A percentile compares a stretch with the other conserved stretches of the same genome.
These are phyloP conservation scores for Mollisia scopiformis DNA, from an alignment of 2,329 filamentous ascomycete species.

Conservation along the genomic window DNA sequence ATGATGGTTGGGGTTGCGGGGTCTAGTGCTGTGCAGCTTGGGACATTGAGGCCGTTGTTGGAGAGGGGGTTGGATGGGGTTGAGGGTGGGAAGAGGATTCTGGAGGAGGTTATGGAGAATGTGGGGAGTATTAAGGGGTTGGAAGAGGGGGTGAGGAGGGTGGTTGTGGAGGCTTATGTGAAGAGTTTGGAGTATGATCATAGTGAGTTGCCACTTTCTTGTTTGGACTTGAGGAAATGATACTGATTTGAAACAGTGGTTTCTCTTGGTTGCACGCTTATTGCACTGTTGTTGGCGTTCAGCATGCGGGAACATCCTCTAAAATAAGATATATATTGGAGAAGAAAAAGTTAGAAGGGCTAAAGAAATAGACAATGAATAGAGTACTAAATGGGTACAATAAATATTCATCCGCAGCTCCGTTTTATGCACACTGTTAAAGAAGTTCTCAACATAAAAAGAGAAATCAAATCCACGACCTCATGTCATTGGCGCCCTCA, in stretches of 20 bases:
- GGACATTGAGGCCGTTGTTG: slow-evolving; percentile 8
- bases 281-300: slow-evolving; percentile 7
- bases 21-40: slow-evolving; percentile 24
- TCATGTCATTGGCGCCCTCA: too few species aligned
- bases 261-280: slow-evolving; percentile 14
- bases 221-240: not conserved
- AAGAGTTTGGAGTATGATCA: slow-evolving; percentile 30
- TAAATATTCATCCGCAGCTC: too few species aligned
- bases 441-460: too few species aligned
- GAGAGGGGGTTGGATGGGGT: slow-evolving; percentile 2
- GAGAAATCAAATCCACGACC: too few species aligned
- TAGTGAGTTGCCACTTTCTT: slow-evolving; percentile 11
- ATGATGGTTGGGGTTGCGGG: slow-evolving; percentile 28
- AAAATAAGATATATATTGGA: not conserved
- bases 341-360: not conserved
- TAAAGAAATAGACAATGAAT: not conserved
- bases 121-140: slow-evolving; percentile 22
- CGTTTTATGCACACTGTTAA: too few species aligned
- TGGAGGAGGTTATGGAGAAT: slow-evolving; percentile 26
- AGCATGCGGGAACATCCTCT: slow-evolving; percentile 8
- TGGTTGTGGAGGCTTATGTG: slow-evolving; percentile 29
- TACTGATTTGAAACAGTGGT: slow-evolving; percentile 7
- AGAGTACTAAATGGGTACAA: too few species aligned
- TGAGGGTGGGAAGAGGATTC: slow-evolving; percentile 14
- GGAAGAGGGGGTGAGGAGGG: slow-evolving; percentile 10